phyloP scores from a whole-genome alignment of 2,329 filamentous ascomycete species.

The Chrysosporium queenslandicum region DNA sequence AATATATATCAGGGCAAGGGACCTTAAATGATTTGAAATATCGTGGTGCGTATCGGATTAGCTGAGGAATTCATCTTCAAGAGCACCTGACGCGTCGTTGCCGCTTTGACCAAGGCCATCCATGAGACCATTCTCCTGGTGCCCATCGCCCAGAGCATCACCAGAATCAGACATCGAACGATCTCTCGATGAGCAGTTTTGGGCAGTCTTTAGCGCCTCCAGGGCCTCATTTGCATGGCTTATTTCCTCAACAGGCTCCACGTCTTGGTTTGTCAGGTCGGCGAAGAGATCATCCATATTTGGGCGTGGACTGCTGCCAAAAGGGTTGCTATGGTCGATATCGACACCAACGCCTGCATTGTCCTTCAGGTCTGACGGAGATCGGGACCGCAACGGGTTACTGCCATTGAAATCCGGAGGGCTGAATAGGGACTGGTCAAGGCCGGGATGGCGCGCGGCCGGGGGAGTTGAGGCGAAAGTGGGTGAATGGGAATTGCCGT shows the following conservation, averaged over 20 bases:
- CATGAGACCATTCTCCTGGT: constrained; percentile 19
- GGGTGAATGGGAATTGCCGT: constrained; percentile 26
- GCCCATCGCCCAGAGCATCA: constrained; percentile 16
- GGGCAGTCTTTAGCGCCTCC: constrained; percentile 33
- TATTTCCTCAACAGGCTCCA: constrained; percentile 31
- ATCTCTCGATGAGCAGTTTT: constrained; percentile 29
- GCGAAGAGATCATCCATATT: constrained; percentile 39
- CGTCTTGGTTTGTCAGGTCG: constrained; percentile 39
- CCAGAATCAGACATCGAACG: constrained; percentile 20
- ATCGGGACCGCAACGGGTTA: constrained; percentile 20
- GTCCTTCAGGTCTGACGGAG: constrained; percentile 21
- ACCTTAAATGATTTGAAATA: neutral
- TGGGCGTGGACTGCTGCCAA: constrained; percentile 32
- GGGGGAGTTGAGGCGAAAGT: constrained; percentile 35
- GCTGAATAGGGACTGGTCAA: constrained; percentile 36
- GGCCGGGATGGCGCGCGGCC: constrained; percentile 26
- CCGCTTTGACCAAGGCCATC: constrained; percentile 20
- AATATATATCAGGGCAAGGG: neutral
- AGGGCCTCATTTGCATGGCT: constrained; percentile 41
- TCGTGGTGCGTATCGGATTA: constrained; percentile 1
- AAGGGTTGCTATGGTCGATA: constrained; percentile 26
- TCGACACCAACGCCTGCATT: constrained; percentile 27
- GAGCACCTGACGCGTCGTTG: constrained; percentile 19
- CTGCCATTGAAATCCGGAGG: constrained; percentile 32
- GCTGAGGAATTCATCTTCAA: constrained; percentile 24